Percentiles rank a stretch among this genome's conserved stretches.
Evolutionary conservation across 495 filamentous ascomycete genomes (phyloP).

Genomic region (Aspergillus sparsus): DNA sequence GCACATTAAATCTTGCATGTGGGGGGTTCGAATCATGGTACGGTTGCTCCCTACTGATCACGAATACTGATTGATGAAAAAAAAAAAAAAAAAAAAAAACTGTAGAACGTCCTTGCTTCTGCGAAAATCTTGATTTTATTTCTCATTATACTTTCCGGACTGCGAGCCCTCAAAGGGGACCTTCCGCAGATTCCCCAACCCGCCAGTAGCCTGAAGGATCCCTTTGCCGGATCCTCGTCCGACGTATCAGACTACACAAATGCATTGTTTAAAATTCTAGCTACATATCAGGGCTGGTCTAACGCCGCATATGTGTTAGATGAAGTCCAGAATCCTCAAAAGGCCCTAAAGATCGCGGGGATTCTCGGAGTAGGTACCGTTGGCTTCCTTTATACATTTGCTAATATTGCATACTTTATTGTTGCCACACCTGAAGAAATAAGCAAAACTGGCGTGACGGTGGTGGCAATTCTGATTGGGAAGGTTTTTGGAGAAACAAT

Average conservation of each 20-base stretch:
- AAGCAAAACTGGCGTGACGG: conserved; percentile 60
- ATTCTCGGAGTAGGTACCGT: conserved; percentile 58
- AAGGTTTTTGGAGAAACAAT: conserved; percentile 55
- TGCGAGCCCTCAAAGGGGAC: conserved; percentile 34
- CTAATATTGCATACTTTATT: conserved; percentile 68
- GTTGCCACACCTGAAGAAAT: conserved; percentile 66
- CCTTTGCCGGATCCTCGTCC: conserved; percentile 40
- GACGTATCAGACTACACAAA: conserved; percentile 42
- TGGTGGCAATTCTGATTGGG: conserved; percentile 66
- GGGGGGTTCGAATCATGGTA: conserved; percentile 36
- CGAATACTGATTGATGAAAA: not conserved
- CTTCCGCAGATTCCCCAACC: conserved; percentile 36
- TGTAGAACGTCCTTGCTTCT: conserved; percentile 34
- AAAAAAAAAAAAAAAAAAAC: not conserved
- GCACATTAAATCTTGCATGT: conserved; percentile 21
- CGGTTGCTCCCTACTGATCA: not conserved
- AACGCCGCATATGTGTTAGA: conserved; percentile 73
- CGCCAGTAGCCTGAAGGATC: conserved; percentile 31
- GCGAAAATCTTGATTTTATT: conserved; percentile 43
- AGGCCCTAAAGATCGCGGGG: conserved; percentile 62
- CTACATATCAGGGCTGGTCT: conserved; percentile 64
- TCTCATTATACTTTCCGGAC: conserved; percentile 44
- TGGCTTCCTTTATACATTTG: conserved; percentile 60
- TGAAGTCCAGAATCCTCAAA: conserved; percentile 67
- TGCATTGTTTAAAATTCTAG: conserved; percentile 68